Evolutionary conservation across 306 rosid species (phyloP).

Genomic region (Rubus parviflorus): DNA sequence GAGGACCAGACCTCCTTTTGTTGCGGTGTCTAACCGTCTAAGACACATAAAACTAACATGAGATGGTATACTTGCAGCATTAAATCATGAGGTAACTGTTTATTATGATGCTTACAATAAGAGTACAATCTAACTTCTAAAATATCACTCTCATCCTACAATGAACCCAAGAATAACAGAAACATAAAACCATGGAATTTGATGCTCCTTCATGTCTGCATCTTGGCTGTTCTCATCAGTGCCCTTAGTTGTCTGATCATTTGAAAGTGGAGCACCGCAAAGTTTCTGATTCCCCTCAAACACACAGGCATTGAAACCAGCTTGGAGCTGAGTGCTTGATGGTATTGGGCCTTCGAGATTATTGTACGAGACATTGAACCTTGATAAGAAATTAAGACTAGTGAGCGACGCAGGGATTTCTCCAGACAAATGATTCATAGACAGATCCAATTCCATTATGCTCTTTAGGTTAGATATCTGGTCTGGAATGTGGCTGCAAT

Average conservation of each 20-base stretch:
- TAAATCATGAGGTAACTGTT: no score
- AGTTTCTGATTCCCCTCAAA: conserved; percentile 15
- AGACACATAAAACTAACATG: no score
- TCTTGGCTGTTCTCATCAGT: background rate
- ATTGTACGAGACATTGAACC: background rate
- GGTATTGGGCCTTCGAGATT: background rate
- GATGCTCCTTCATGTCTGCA: no score
- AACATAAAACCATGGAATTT: background rate
- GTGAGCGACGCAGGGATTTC: background rate
- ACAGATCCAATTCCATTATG: background rate
- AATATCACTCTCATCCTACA: background rate
- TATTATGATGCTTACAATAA: background rate
- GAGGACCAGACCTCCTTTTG: no score
- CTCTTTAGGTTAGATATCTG: background rate
- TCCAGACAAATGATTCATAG: background rate
- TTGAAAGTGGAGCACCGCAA: conserved; percentile 4
- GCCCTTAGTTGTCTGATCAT: background rate
- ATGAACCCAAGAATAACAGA: background rate
- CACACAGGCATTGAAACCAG: background rate
- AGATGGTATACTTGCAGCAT: no score
- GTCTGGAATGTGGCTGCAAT: conserved; percentile 9
- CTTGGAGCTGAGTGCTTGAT: conserved; percentile 1
- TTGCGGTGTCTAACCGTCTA: no score
- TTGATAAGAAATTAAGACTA: background rate
- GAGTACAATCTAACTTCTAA: background rate